Base-by-base conservation (phyloP, 1,139 yeast species). In the Pichia sp. region DNA sequence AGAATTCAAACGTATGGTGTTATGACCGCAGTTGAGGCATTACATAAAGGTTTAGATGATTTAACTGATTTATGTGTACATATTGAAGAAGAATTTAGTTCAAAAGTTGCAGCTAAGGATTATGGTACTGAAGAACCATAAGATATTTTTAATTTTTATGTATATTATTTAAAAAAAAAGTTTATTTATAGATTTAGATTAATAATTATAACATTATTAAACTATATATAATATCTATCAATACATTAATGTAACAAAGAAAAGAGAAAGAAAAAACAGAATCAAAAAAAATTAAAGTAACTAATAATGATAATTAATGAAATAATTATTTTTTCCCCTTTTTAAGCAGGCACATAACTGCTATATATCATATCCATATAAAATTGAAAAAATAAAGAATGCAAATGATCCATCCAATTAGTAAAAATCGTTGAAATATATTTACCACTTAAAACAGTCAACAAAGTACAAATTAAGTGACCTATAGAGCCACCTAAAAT, bases 371-470 rank as follows among this genome's bases (percentile, higher is more conserved):
- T 78, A 76, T 51, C 90, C 77, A 66, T 94, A 94, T 61, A 87
- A 67, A 35, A 87, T 59, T 22, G 97, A 79, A 66, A 94, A 92
- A 36, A 87, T 63, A 53, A 89, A 75, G 67, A 92, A 92, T 22
- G 96, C 90, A 46, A 72, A 64, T 10, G 97, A 85, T 38, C 99
- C 98, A 41, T 94, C 89, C 46, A 92, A 69, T 1, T 97, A n/a
- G n/a, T n/a, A n/a, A n/a, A n/a, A n/a, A n/a, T 83, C 43, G 89
- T 78, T 37, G 98, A 97, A 53, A 94, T 71, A 50, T 87, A 72
- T 66, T 84, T 84, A 30, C 99, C 99, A 37, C 97, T 97, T 48
- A 87, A 50, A 45, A 94, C 95, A 20, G 98, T 97, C 49, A 89
- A 78, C 39, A 78, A 78, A 0, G 97, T 87, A 67, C 98, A 92